Conservation (phyloP, 2,329 filamentous ascomycete species). For the Coniochaeta sp. region DNA sequence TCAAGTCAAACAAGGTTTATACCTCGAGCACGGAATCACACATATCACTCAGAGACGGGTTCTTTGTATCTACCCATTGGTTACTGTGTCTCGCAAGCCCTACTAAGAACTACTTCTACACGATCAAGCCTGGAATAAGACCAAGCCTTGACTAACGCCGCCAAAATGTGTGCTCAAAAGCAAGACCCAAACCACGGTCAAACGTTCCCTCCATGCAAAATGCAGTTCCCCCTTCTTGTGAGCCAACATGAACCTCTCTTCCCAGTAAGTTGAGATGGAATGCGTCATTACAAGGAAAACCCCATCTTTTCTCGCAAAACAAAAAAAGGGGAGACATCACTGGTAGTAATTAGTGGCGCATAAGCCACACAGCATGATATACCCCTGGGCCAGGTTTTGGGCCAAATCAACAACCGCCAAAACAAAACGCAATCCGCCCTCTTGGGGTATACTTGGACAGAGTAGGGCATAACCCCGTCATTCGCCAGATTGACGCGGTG, state of each 20-base stretch:
- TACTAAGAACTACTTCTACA: not conserved
- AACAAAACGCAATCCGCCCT: not conserved
- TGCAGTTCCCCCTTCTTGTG: not conserved
- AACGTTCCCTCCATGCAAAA: not conserved
- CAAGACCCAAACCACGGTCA: not conserved
- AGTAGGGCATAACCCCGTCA: not conserved
- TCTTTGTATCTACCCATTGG: not conserved
- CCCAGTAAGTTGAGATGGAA: not conserved
- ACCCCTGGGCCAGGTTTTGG: not conserved
- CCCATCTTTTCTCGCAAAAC: not conserved
- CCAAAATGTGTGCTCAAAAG: not conserved
- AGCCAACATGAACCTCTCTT: not conserved
- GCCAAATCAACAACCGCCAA: not conserved
- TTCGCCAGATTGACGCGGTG: not conserved
- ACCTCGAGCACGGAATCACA: too few relatives aligned
- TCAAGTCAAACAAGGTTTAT: too few relatives aligned
- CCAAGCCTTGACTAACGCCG: not conserved
- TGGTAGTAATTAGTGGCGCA: not conserved
- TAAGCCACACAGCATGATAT: not conserved
- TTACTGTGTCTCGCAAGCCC: not conserved
- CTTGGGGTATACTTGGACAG: not conserved
- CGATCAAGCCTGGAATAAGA: not conserved
- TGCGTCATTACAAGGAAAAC: not conserved
- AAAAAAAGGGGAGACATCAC: not conserved
- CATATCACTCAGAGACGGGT: not conserved